Base-by-base conservation (phyloP, 2,329 filamentous ascomycete species). In the Chrysoporthe austroafricana region DNA sequence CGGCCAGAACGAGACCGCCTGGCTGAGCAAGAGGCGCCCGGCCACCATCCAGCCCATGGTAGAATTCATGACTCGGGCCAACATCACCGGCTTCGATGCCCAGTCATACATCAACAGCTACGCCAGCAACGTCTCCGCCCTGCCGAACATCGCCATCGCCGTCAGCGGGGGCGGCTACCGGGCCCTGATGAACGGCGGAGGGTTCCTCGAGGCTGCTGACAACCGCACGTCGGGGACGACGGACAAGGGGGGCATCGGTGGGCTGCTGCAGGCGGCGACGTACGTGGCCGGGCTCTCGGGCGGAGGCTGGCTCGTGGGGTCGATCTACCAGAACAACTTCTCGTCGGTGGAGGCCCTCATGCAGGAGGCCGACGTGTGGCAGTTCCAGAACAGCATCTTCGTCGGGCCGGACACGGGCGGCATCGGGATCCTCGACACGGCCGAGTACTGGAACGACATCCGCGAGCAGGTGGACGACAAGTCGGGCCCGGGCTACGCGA, bases 81-180 rank as follows among this genome's bases (percentile, higher is more conserved):
- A 88, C 73, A 94, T 98, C 70, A 80, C 86, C n/a, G 88, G 86
- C 68, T 95, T 97, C 70, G 90, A 97, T 78, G 90, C 89, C n/a
- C 83, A 82, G 1, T 76, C 80, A 1, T 98, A 96, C 76, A 88
- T 98, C 73, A 84, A 89, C 64, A 80, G 79, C 69, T 79, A 88
- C 69, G 77, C 86, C 42, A 89, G 90, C 77, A 92, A 94, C 75
- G 90, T 75, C 63, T 68, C 72, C 18, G 78, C 80, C 36, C 77
- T 84, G 69, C 84, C 84, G 63, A 85, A 83, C 72, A 89, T 97
- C 70, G 93, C 84, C 18, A 86, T 97, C 70, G 92, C 93, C 13
- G 82, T 91, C 57, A 96, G 92, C 0, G 93, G 93, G 14, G 94
- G 94, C 76, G 94, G 94, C 46, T 97, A 96, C 77, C 85, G 94